Conservation (phyloP, 108 stramenopile genomes). For the Cyclotella distinguenda region DNA sequence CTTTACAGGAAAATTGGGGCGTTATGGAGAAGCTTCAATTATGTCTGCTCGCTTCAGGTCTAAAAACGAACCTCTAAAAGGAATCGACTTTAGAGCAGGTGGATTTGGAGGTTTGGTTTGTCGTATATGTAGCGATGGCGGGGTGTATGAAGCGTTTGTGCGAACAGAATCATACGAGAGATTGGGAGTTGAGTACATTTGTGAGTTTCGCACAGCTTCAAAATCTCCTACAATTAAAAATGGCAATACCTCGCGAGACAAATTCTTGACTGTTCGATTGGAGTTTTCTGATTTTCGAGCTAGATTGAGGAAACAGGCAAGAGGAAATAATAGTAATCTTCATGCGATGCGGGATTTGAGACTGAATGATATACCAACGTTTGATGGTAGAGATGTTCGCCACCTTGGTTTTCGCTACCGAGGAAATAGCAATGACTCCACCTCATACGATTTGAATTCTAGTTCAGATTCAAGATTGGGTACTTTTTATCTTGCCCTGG, state of each 20-base stretch:
- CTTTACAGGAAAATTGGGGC: slow-evolving; percentile 66
- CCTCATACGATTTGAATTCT: slow-evolving; percentile 5
- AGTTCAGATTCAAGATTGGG: slow-evolving; percentile 23
- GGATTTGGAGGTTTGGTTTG: slow-evolving; percentile 81
- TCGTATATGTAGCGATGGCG: slow-evolving; percentile 74
- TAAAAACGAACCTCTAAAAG: slow-evolving; percentile 64
- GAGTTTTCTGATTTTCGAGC: slow-evolving; percentile 56
- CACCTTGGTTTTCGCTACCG: slow-evolving; percentile 78
- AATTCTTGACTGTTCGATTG: slow-evolving; percentile 61
- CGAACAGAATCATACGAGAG: slow-evolving; percentile 66
- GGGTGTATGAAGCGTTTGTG: slow-evolving; percentile 76
- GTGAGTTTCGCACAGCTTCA: slow-evolving; percentile 65
- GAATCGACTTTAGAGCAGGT: slow-evolving; percentile 61
- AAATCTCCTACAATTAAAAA: slow-evolving; percentile 36
- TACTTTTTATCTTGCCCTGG: slow-evolving; percentile 77
- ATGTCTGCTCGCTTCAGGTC: slow-evolving; percentile 68
- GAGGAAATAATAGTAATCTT: slow-evolving; percentile 12
- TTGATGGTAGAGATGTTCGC: slow-evolving; percentile 66
- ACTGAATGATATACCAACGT: slow-evolving; percentile 48
- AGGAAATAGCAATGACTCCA: slow-evolving; percentile 53
- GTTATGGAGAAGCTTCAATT: slow-evolving; percentile 67
- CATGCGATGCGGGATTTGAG: slow-evolving; percentile 14
- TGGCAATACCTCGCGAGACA: slow-evolving; percentile 57
- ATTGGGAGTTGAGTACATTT: slow-evolving; percentile 79
- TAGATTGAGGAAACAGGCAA: slow-evolving; percentile 39